Conservation (phyloP, 805 yeast genomes). For the Kuraishia piskuri region DNA sequence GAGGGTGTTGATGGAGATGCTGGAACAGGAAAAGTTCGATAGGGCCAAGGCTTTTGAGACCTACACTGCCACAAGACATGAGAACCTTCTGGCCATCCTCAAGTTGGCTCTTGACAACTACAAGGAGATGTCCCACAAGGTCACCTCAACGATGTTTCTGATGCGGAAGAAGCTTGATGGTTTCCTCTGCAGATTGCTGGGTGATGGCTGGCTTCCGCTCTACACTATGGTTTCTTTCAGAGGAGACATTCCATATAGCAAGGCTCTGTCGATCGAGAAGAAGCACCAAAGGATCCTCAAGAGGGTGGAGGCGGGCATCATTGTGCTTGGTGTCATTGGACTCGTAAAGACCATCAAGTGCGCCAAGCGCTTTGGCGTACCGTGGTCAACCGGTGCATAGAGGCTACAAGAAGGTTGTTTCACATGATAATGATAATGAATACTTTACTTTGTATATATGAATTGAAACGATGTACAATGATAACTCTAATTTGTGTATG, state of each 20-base stretch:
- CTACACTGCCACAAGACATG: constrained; percentile 48
- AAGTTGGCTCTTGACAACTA: constrained; percentile 75
- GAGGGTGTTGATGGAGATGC: constrained; percentile 46
- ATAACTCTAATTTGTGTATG: too few relatives aligned
- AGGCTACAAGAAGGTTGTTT: too few relatives aligned
- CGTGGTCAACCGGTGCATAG: neutral
- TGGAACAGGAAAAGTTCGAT: constrained; percentile 28
- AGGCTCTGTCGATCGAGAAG: constrained; percentile 46
- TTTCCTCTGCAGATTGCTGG: constrained; percentile 46
- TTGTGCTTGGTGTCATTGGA: constrained; percentile 9
- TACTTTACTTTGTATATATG: neutral
- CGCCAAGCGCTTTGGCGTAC: neutral
- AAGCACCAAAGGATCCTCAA: constrained; percentile 47
- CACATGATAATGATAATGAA: neutral
- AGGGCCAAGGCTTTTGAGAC: constrained; percentile 40
- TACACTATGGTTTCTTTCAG: constrained; percentile 91
- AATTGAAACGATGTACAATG: too few relatives aligned
- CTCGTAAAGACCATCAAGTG: constrained; percentile 1
- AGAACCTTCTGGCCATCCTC: constrained; percentile 68
- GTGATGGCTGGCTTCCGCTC: constrained; percentile 71
- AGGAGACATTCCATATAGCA: constrained; percentile 69
- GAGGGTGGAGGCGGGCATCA: constrained; percentile 12
- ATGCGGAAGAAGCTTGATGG: constrained; percentile 64
- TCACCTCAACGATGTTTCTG: constrained; percentile 49
- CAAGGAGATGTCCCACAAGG: constrained; percentile 80